These are phyloP conservation scores for Striga asiatica DNA, from an alignment of 257 asterid genomes.

Conservation along the genomic window DNA sequence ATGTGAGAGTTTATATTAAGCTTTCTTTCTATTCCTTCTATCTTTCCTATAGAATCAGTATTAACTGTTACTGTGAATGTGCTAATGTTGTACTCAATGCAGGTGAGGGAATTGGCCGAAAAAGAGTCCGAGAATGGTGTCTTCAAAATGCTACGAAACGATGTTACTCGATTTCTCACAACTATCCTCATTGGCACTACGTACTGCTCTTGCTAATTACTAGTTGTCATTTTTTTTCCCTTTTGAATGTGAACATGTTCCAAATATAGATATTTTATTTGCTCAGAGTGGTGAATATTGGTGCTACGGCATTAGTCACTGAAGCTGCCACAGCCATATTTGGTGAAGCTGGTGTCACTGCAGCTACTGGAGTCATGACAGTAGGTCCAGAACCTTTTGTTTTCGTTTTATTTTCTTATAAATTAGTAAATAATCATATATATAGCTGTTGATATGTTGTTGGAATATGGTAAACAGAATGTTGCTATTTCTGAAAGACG, in stretches of 20 bases:
- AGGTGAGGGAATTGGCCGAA: constrained; percentile 97
- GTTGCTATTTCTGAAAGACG: constrained; percentile 7
- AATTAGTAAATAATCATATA: neutral
- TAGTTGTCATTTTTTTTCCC: constrained; percentile 17
- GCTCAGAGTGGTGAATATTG: constrained; percentile 92
- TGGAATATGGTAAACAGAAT: constrained; percentile 2
- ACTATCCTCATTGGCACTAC: constrained; percentile 99
- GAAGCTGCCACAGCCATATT: constrained; percentile 90
- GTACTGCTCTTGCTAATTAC: constrained; percentile 43
- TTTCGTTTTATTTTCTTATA: constrained; percentile 10
- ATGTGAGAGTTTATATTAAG: neutral
- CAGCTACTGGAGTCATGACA: constrained; percentile 98
- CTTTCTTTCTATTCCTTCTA: neutral
- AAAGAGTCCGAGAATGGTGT: constrained; percentile 91
- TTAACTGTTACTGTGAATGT: too few relatives aligned
- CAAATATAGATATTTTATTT: constrained; percentile 42
- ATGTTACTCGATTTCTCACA: constrained; percentile 91
- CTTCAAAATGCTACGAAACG: constrained; percentile 83
- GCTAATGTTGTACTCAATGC: constrained; percentile 21
- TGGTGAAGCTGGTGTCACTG: constrained; percentile 97
- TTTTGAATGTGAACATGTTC: constrained; percentile 27
- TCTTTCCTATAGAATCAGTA: neutral
- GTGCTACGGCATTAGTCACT: constrained; percentile 93
- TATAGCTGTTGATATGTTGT: neutral
- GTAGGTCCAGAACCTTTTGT: constrained; percentile 41